Percentiles rank a stretch among this genome's conserved stretches.
phyloP scores from a whole-genome alignment of 2,329 filamentous ascomycete genomes.

The Rugonectria rugulosa region DNA sequence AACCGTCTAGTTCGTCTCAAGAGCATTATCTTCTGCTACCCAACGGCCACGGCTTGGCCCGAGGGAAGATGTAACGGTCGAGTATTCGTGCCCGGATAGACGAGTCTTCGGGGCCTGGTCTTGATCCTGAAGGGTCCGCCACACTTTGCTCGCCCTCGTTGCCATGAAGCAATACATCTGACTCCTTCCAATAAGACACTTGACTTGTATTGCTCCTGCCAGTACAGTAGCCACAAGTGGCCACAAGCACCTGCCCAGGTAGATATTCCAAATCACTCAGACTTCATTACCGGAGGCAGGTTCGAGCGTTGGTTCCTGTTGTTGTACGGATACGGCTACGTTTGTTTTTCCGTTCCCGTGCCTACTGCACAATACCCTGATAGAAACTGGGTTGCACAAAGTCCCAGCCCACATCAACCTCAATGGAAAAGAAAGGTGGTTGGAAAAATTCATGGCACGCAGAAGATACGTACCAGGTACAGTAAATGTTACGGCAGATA shows the following conservation, averaged over 20 bases:
- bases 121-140: slow-evolving; percentile 17
- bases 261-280: slow-evolving; percentile 3
- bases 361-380: too few relatives aligned
- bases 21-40: slow-evolving; percentile 17
- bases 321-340: not conserved
- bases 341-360: slow-evolving; percentile 2
- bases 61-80: slow-evolving; percentile 31
- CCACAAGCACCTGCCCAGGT: too few relatives aligned
- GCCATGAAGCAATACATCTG: slow-evolving; percentile 24
- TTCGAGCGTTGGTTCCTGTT: slow-evolving; percentile 18
- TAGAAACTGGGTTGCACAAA: too few relatives aligned
- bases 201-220: not conserved
- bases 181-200: slow-evolving; percentile 15
- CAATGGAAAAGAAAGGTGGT: too few relatives aligned
- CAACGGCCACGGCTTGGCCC: slow-evolving; percentile 8
- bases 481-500: not conserved
- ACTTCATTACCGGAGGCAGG: not conserved
- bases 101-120: slow-evolving; percentile 4
- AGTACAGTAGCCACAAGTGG: slow-evolving; percentile 1
- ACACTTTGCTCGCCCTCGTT: slow-evolving; percentile 18
- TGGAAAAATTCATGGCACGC: too few relatives aligned
- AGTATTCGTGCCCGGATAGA: slow-evolving; percentile 20
- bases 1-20: slow-evolving; percentile 15
- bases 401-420: too few relatives aligned
- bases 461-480: not conserved